phyloP scores from a whole-genome alignment of 2,329 filamentous ascomycete species.

The Ustilaginoidea virens region DNA sequence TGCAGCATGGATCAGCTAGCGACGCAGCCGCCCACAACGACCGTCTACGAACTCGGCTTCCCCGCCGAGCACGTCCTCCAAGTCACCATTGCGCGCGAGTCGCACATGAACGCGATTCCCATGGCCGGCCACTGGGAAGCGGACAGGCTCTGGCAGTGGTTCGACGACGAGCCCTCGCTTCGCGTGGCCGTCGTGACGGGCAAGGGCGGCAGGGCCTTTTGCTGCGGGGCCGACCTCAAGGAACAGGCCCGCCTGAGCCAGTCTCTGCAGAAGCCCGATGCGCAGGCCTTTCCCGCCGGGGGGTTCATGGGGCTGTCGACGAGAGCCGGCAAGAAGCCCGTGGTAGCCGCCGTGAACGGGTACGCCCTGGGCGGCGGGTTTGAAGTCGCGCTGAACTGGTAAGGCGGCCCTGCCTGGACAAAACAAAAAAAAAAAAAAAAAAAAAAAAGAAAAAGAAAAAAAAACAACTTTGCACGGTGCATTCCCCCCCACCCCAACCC shows the following conservation, averaged over 20 bases:
- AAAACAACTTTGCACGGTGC: too few relatives aligned
- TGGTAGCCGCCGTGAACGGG: constrained; percentile 45
- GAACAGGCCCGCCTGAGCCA: constrained; percentile 21
- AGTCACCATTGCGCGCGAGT: constrained; percentile 35
- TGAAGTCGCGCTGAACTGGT: constrained; percentile 40
- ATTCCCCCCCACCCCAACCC: too few relatives aligned
- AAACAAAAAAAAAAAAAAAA: background rate
- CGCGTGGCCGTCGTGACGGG: constrained; percentile 35
- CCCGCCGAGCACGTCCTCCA: constrained; percentile 31
- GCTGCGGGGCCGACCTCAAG: constrained; percentile 38
- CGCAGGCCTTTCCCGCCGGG: constrained; percentile 15
- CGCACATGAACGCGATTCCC: constrained; percentile 29
- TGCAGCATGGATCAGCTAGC: too few relatives aligned
- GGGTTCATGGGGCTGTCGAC: constrained; percentile 36
- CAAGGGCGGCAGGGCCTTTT: constrained; percentile 35
- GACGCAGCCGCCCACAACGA: constrained; percentile 7
- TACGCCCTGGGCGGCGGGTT: constrained; percentile 41
- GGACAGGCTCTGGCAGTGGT: constrained; percentile 34
- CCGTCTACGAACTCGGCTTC: constrained; percentile 20
- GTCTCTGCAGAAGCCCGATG: constrained; percentile 7
- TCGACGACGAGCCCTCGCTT: constrained; percentile 32
- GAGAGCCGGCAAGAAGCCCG: constrained; percentile 41
- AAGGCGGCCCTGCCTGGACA: too few relatives aligned
- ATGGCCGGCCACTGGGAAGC: constrained; percentile 30
- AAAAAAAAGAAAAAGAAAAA: too few relatives aligned